Base-by-base conservation (phyloP, 176 grass and related monocot species). In the Musa itinerans region DNA sequence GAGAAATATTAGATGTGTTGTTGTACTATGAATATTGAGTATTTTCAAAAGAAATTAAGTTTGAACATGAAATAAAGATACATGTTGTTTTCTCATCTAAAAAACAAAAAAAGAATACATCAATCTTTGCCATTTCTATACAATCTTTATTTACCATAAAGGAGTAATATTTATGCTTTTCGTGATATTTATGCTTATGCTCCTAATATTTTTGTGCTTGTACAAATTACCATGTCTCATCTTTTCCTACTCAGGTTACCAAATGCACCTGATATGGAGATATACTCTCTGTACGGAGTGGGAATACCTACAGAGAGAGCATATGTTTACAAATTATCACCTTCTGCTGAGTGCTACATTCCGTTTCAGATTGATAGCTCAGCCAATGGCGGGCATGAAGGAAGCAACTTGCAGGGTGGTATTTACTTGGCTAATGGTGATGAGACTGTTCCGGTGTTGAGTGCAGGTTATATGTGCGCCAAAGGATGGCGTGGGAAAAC, bases 211-310 rank as follows among this genome's bases (percentile, higher is more conserved):
- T 17, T 17, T 9, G 57, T 34, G 8, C 52, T 55, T 73, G 9
- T 55, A 54, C 53, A 29, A 8, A 10, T 17, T 50, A 71, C 34
- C 27, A 70, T 50, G n/a, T 21, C 26, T 71, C 50, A 34, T 74
- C 50, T 27, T 85, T 71, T 72, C 65, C 77, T 81, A 82, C 9
- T 52, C 83, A 99, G 95, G 81, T 74, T 99, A 79, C 95, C 95
- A 49, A 81, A 94, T 81, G 95, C 95, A 21, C 91, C 88, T 74
- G 85, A 92, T 55, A 92, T 91, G 86, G 95, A 99, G 89, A 99
- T 99, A 81, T 99, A 89, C 84, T 94, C 95, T 3, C 87, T 94
- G 85, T 99, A 99, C 58, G 95, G 95, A 84, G 95, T 99, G 69
- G 95, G 95, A 73, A 93, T 99, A 82, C 91, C 95, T 54, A 99